A percentile compares a stretch with the other conserved stretches of the same genome.
phyloP scores from a whole-genome alignment of 768 basidiomycete genomes.

The Neoboletus brunneissimus region DNA sequence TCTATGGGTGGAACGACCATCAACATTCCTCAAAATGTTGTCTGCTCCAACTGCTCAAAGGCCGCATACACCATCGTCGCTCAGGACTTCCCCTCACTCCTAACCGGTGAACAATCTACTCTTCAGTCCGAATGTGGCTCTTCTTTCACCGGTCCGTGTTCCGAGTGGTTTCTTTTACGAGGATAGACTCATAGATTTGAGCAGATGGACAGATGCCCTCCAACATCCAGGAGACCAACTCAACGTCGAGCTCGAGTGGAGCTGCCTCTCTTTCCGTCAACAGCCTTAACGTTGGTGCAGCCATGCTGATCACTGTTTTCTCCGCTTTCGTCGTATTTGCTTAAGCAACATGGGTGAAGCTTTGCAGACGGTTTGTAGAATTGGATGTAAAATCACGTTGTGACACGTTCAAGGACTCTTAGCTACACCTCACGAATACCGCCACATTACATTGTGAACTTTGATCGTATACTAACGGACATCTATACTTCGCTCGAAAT shows the following conservation, averaged over 20 bases:
- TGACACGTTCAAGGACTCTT: not conserved
- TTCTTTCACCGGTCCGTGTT: constrained; percentile 48
- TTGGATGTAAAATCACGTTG: not conserved
- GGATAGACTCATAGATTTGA: constrained; percentile 1
- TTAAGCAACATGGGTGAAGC: constrained; percentile 15
- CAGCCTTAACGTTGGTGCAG: constrained; percentile 25
- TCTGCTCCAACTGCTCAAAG: constrained; percentile 55
- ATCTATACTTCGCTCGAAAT: too few species aligned
- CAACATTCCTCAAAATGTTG: constrained; percentile 36
- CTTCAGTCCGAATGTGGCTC: constrained; percentile 44
- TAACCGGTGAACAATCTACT: constrained; percentile 25
- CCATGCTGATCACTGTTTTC: constrained; percentile 32
- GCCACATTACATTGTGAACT: not conserved
- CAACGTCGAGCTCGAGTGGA: constrained; percentile 20
- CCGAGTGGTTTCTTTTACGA: not conserved
- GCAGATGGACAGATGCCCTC: constrained; percentile 34
- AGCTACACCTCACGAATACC: not conserved
- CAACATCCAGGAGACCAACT: constrained; percentile 23
- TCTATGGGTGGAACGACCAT: constrained; percentile 2
- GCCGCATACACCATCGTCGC: constrained; percentile 45
- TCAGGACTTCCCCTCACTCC: constrained; percentile 35
- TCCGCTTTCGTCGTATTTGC: constrained; percentile 36
- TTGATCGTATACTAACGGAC: constrained; percentile 4
- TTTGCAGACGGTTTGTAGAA: not conserved
- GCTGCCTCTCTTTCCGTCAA: constrained; percentile 21